These are phyloP conservation scores for Debaryomyces nepalensis DNA, from an alignment of 1,139 yeast species.

Conservation along the genomic window DNA sequence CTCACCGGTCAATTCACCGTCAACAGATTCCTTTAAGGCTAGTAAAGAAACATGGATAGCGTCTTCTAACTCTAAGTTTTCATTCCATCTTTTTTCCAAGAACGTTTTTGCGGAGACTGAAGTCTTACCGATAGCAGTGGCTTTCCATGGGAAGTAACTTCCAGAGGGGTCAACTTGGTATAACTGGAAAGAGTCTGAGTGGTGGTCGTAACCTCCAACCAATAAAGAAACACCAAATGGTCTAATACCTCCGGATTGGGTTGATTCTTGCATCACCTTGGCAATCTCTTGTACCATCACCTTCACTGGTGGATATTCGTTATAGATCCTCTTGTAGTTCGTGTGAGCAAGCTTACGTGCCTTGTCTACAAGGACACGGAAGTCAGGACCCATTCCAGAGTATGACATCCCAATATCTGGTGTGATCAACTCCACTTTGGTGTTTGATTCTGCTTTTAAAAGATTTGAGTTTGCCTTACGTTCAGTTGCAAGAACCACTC, in stretches of 20 bases:
- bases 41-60: conserved; percentile 95
- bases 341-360: conserved; percentile 94
- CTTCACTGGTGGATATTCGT: conserved; percentile 96
- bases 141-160: conserved; percentile 99
- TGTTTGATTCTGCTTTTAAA: conserved; percentile 72
- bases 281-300: conserved; percentile 95
- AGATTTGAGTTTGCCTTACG: conserved; percentile 84
- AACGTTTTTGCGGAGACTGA: conserved; percentile 94
- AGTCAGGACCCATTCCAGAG: conserved; percentile 99
- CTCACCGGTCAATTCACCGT: conserved; percentile 97
- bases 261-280: conserved; percentile 95
- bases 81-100: conserved; percentile 97
- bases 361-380: conserved; percentile 89
- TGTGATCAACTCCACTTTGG: conserved; percentile 82
- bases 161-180: conserved; percentile 99
- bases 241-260: conserved; percentile 97
- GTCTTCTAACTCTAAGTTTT: conserved; percentile 94
- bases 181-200: conserved; percentile 71
- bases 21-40: conserved; percentile 94
- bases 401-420: conserved; percentile 97
- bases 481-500: conserved; percentile 96
- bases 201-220: conserved; percentile 93
- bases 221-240: conserved; percentile 96
- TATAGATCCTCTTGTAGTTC: conserved; percentile 87
- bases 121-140: conserved; percentile 97